phyloP scores from a whole-genome alignment of 345 rosid genomes.

The Populus tremula region DNA sequence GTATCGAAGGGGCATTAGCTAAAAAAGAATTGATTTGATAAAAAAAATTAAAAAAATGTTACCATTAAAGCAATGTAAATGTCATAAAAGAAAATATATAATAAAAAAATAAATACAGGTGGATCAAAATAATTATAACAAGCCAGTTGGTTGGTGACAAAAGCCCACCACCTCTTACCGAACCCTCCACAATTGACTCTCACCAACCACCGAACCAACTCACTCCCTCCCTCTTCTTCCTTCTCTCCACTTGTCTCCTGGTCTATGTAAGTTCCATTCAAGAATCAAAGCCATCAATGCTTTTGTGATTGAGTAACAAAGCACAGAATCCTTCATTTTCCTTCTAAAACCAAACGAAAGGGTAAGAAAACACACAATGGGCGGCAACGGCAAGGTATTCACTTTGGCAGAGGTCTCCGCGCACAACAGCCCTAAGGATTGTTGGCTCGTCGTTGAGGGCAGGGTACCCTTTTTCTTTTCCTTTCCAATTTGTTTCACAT shows the following conservation, averaged over 20 bases:
- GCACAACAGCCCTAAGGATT: constrained; percentile 62
- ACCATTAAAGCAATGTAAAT: no score
- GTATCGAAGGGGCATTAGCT: no score
- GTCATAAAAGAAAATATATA: no score
- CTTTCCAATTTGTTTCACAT: not conserved
- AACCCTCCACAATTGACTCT: not conserved
- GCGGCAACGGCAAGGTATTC: constrained; percentile 51
- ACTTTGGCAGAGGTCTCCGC: constrained; percentile 71
- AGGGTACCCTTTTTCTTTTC: constrained; percentile 44
- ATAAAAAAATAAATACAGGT: no score
- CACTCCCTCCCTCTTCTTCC: not conserved
- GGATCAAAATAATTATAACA: no score
- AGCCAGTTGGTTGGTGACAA: constrained; percentile 15
- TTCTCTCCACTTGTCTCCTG: not conserved
- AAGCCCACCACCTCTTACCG: constrained; percentile 12
- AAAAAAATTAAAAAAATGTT: no score
- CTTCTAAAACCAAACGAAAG: not conserved
- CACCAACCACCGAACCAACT: constrained; percentile 6
- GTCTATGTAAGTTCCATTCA: not conserved
- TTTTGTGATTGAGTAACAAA: not conserved
- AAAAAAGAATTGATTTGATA: no score
- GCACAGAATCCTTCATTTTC: not conserved
- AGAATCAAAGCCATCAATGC: not conserved
- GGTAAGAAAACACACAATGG: constrained; percentile 35
- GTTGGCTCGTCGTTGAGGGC: constrained; percentile 88